A percentile compares a stretch with the other conserved stretches of the same genome.
These are phyloP conservation scores for Choiromyces venosus DNA, from an alignment of 495 filamentous ascomycete species.

Conservation along the genomic window DNA sequence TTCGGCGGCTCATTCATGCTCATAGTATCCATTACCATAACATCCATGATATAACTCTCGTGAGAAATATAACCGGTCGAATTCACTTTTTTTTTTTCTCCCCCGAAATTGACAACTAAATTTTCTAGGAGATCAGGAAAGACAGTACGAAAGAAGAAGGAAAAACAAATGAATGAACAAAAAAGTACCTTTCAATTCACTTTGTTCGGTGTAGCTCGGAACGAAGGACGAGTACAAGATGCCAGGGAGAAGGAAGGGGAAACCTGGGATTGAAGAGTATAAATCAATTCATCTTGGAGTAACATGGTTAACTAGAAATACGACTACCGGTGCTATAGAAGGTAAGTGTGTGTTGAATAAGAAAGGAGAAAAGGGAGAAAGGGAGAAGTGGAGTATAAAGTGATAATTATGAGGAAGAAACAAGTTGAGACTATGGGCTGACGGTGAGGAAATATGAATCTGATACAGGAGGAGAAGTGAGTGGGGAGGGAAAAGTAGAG, in stretches of 20 bases:
- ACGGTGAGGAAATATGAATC: not conserved
- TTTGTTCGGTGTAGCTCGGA: slow-evolving; percentile 1
- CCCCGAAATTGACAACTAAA: slow-evolving; percentile 12
- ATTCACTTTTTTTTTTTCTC: slow-evolving; percentile 13
- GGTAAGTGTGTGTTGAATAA: not conserved
- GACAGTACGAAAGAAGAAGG: slow-evolving; percentile 9
- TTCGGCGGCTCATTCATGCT: slow-evolving; percentile 24
- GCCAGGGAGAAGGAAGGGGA: slow-evolving; percentile 1
- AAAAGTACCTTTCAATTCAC: slow-evolving; percentile 9
- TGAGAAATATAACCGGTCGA: not conserved
- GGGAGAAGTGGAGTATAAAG: not conserved
- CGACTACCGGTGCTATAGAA: not conserved
- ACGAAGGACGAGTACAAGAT: slow-evolving; percentile 1
- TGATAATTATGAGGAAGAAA: not conserved
- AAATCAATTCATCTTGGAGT: slow-evolving; percentile 18
- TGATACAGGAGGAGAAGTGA: not conserved
- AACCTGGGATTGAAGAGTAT: slow-evolving; percentile 11
- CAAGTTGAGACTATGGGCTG: not conserved
- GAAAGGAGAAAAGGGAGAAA: not conserved
- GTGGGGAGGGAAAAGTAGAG: not conserved
- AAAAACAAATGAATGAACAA: slow-evolving; percentile 18
- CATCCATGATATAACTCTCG: slow-evolving; percentile 11
- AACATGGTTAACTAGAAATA: slow-evolving; percentile 5
- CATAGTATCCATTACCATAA: not conserved
- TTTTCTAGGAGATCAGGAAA: not conserved